Conservation (phyloP, 495 filamentous ascomycete species). For the Daldinia bambusicola region DNA sequence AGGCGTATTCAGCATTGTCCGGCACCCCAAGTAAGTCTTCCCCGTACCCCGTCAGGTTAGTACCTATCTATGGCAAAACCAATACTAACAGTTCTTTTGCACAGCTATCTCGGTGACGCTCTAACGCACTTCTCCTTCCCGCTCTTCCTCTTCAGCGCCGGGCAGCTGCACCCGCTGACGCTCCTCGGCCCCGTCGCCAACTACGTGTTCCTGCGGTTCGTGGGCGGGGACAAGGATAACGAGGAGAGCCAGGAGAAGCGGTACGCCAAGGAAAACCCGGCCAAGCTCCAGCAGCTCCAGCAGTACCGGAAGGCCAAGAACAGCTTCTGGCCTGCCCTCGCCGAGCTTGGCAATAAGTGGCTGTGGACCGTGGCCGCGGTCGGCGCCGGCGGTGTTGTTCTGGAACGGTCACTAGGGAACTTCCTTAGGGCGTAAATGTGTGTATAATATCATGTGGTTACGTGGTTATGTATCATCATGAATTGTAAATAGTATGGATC, state of each 20-base stretch:
- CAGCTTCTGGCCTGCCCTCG: constrained; percentile 64
- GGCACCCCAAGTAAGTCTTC: constrained; percentile 67
- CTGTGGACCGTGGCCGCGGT: constrained; percentile 60
- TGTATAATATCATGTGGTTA: no score
- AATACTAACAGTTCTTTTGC: constrained; percentile 19
- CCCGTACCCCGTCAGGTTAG: not conserved
- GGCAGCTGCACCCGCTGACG: constrained; percentile 62
- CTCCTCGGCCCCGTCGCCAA: constrained; percentile 66
- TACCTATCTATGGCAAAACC: not conserved
- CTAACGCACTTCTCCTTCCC: constrained; percentile 65
- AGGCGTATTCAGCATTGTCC: constrained; percentile 68
- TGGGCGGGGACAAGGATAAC: constrained; percentile 65
- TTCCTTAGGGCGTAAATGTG: not conserved
- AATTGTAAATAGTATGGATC: not conserved
- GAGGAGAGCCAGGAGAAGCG: constrained; percentile 62
- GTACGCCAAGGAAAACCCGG: constrained; percentile 56
- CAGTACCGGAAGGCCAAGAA: constrained; percentile 63
- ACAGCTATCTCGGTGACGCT: constrained; percentile 67
- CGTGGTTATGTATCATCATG: not conserved
- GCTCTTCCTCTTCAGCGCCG: constrained; percentile 60
- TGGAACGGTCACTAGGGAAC: constrained; percentile 37
- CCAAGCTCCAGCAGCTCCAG: constrained; percentile 63
- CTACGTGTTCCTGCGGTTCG: constrained; percentile 65
- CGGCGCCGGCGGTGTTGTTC: constrained; percentile 51
- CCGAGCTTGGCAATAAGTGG: constrained; percentile 64